Conservation (phyloP, 352 stramenopile species). For the Phytopythium cucurbitacearum region DNA sequence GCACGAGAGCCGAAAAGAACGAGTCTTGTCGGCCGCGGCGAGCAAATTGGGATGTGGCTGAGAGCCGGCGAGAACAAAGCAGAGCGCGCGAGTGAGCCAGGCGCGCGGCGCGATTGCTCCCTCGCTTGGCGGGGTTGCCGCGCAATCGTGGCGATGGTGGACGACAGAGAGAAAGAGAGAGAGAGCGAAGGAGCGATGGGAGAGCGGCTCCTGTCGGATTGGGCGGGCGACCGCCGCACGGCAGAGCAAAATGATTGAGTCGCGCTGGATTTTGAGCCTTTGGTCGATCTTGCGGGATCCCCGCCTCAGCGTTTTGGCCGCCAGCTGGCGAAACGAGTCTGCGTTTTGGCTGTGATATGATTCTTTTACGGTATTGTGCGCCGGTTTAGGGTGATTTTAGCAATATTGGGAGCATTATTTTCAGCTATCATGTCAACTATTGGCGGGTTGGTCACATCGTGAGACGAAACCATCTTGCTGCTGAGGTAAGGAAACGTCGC, state of each 20-base stretch:
- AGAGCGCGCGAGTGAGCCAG: background rate
- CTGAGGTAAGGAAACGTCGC: too few species aligned
- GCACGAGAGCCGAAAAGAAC: background rate
- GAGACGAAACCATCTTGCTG: too few species aligned
- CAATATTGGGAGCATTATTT: too few species aligned
- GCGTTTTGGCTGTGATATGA: too few species aligned
- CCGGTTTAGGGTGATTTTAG: too few species aligned
- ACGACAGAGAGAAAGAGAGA: background rate
- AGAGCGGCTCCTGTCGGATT: too few species aligned
- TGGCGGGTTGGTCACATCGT: too few species aligned
- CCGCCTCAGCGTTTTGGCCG: slow-evolving; percentile 1
- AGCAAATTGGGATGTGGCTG: slow-evolving; percentile 4
- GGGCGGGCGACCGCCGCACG: too few species aligned
- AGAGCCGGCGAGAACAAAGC: background rate
- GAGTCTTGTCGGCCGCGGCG: background rate
- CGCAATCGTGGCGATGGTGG: background rate
- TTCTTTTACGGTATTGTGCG: too few species aligned
- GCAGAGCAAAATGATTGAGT: slow-evolving; percentile 2
- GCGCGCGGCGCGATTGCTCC: too few species aligned
- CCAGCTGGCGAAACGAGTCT: too few species aligned
- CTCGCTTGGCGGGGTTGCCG: background rate
- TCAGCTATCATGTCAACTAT: too few species aligned
- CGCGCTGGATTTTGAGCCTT: slow-evolving; percentile 2
- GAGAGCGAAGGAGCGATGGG: background rate
- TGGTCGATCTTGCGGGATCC: slow-evolving; percentile 1